Percentiles rank a stretch among this genome's conserved stretches.
These are phyloP conservation scores for Phytophthora parvispora DNA, from an alignment of 352 stramenopile genomes.

Conservation along the genomic window DNA sequence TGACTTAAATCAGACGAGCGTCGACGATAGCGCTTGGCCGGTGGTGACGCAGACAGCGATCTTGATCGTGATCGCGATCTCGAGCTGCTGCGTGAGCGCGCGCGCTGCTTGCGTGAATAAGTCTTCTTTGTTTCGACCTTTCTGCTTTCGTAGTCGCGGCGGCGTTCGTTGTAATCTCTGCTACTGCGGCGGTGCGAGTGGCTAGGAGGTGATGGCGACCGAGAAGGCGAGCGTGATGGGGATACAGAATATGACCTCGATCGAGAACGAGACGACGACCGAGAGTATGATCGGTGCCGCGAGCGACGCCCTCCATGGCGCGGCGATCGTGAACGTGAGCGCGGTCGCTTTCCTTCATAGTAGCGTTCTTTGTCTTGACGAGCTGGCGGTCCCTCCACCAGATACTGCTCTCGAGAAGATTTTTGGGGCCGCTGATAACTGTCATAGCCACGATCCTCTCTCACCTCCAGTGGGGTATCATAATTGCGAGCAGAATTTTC, in stretches of 20 bases:
- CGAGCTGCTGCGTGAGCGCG: constrained; percentile 44
- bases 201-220: constrained; percentile 26
- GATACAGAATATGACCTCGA: constrained; percentile 54
- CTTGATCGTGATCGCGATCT: constrained; percentile 47
- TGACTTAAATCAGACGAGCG: constrained; percentile 34
- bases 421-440: constrained; percentile 21
- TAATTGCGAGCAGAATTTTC: constrained; percentile 15
- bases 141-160: constrained; percentile 13
- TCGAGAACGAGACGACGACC: constrained; percentile 49
- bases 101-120: constrained; percentile 35
- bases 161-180: constrained; percentile 28
- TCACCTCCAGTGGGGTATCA: constrained; percentile 13
- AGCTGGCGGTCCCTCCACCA: background rate
- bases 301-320: constrained; percentile 33
- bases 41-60: constrained; percentile 38
- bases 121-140: constrained; percentile 25
- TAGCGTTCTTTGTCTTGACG: constrained; percentile 24
- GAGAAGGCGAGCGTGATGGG: constrained; percentile 28
- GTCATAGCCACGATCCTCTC: constrained; percentile 38
- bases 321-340: constrained; percentile 47
- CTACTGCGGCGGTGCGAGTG: constrained; percentile 29
- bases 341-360: constrained; percentile 29
- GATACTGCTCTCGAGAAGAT: constrained; percentile 15
- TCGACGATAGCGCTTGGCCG: constrained; percentile 33
- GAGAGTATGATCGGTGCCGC: constrained; percentile 43